Base-by-base conservation (phyloP, 169 alveolate species). In the Perkinsus chesapeaki region DNA sequence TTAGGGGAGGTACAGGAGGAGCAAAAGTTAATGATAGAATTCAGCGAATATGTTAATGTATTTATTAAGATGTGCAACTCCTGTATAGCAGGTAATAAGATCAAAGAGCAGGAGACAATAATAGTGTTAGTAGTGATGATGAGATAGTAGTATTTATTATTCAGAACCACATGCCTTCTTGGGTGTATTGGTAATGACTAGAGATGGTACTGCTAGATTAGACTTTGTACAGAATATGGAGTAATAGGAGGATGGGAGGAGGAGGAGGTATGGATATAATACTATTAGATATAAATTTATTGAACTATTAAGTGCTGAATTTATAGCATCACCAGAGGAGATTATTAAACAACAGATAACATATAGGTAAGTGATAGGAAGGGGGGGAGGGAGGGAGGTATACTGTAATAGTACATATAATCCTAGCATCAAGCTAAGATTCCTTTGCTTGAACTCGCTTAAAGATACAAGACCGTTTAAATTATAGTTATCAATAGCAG, bases 11-110 rank as follows among this genome's bases (percentile, higher is more conserved):
- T 98, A 96, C 98, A 98, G 94, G 98, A 98, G 91, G 94, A 95
- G 48, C 98, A 98, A 95, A 98, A 98, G 94, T 94, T 98, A 94
- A 98, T 97, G 98, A 97, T 98, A 37, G 99, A 97, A 36, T 98
- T 97, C 94, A 93, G 96, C 12, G 99, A 98, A 93, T 98, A 97
- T 91, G 94, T 98, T 36, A 94, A 96, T 73, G 98, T 98, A 94
- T 95, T 98, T 47, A 96, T 98, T 93, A 98, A 97, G 95, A 97
- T 98, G 98, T 96, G 98, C 48, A 98, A 98, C 95, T 96, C 98
- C 48, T 98, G 99, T 95, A 97, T 98, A 36, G 91, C 82, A n/a
- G 39, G 73, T 5, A 37, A 48, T 31, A 91, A 23, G 38, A 43
- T 39, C 16, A 31, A 60, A 48, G 36, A 7, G 31, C 48, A 38